Evolutionary conservation across 805 yeast genomes (phyloP).

Genomic region (Spathaspora boniae): DNA sequence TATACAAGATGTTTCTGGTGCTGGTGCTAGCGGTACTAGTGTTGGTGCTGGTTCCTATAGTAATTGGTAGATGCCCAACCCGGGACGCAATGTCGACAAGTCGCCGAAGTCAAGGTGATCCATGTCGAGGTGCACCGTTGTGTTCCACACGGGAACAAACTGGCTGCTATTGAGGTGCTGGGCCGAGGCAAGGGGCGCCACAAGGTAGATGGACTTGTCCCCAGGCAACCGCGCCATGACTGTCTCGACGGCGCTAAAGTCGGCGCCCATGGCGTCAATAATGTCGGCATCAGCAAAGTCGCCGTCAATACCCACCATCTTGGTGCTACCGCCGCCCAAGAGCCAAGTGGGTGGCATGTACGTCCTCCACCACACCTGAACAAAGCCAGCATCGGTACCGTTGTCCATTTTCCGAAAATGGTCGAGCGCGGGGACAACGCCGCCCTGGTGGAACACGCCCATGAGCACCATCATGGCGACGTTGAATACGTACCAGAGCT

Average conservation of each 20-base stretch:
- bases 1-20: background rate
- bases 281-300: conserved; percentile 13
- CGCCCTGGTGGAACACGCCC: conserved; percentile 90
- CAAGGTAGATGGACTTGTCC: conserved; percentile 17
- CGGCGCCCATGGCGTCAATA: conserved; percentile 51
- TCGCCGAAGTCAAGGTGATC: conserved; percentile 65
- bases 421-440: conserved; percentile 67
- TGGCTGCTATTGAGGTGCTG: conserved; percentile 15
- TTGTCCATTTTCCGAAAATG: conserved; percentile 25
- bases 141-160: conserved; percentile 24
- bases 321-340: conserved; percentile 30
- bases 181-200: conserved; percentile 41
- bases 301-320: conserved; percentile 14
- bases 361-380: conserved; percentile 87
- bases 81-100: conserved; percentile 52
- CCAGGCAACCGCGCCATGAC: conserved; percentile 2
- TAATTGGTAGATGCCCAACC: conserved; percentile 54
- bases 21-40: background rate
- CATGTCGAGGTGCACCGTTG: conserved; percentile 57
- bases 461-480: conserved; percentile 53
- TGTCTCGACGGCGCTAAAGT: conserved; percentile 18
- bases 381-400: conserved; percentile 14
- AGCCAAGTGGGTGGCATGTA: conserved; percentile 94
- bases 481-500: conserved; percentile 66
- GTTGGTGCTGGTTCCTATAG: conserved; percentile 1